Evolutionary conservation across 2,329 filamentous ascomycete species (phyloP).

Genomic region (Epichloe brachyelytri): DNA sequence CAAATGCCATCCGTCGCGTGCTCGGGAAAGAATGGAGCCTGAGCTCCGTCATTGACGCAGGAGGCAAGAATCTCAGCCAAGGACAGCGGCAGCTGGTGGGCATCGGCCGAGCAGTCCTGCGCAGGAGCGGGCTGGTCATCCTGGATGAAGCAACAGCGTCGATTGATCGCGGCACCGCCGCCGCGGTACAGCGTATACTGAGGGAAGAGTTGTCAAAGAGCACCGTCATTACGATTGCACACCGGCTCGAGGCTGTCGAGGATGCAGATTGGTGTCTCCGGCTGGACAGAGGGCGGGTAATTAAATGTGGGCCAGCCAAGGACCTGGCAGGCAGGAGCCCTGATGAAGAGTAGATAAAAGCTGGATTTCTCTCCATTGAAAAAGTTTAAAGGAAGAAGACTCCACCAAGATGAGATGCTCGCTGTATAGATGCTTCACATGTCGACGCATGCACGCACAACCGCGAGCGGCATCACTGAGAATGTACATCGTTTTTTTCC

Average conservation of each 20-base stretch:
- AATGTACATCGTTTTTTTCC: no score
- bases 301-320: slow-evolving; percentile 32
- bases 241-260: slow-evolving; percentile 48
- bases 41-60: slow-evolving; percentile 40
- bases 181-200: slow-evolving; percentile 43
- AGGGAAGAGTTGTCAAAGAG: slow-evolving; percentile 39
- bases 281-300: slow-evolving; percentile 37
- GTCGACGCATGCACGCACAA: no score
- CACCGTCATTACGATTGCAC: slow-evolving; percentile 55
- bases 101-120: slow-evolving; percentile 45
- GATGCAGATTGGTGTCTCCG: slow-evolving; percentile 43
- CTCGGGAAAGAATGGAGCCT: slow-evolving; percentile 38
- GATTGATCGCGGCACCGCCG: slow-evolving; percentile 46
- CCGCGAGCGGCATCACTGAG: no score
- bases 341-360: no score
- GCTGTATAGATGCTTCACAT: no score
- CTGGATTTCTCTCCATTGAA: no score
- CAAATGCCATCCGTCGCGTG: slow-evolving; percentile 42
- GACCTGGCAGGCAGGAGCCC: slow-evolving; percentile 2
- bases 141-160: slow-evolving; percentile 54
- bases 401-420: neutral
- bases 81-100: slow-evolving; percentile 51
- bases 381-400: neutral
- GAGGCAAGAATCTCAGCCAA: slow-evolving; percentile 49
- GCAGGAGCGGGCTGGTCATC: slow-evolving; percentile 46